Percentiles rank a stretch among this genome's conserved stretches.
These are phyloP conservation scores for Uronychia setigera DNA, from an alignment of 73 alveolate genomes.

Conservation along the genomic window DNA sequence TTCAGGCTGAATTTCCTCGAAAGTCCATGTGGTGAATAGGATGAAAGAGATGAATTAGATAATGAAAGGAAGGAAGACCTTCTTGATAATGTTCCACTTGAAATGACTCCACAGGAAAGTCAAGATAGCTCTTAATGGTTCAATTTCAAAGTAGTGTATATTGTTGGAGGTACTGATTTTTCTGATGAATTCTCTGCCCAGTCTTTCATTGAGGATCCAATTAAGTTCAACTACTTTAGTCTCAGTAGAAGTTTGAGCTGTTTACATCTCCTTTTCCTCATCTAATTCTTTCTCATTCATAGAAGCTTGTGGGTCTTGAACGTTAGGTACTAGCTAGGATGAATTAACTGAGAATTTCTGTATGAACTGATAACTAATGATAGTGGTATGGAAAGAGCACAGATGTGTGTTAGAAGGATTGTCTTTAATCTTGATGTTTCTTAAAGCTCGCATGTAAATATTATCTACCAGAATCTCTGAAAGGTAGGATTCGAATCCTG, in stretches of 20 bases:
- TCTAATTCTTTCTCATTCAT: not conserved
- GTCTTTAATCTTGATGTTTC: too few relatives aligned
- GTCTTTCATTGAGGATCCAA: conserved; percentile 45
- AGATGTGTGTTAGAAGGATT: too few relatives aligned
- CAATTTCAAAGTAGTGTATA: conserved; percentile 11
- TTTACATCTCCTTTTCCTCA: conserved; percentile 7
- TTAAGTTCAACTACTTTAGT: conserved; percentile 24
- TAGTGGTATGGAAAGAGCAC: not conserved
- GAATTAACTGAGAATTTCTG: not conserved
- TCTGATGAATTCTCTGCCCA: conserved; percentile 17
- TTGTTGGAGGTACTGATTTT: conserved; percentile 13
- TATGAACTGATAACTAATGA: not conserved
- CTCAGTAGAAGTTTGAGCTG: not conserved
- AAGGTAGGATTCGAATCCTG: too few relatives aligned
- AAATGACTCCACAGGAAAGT: conserved; percentile 40
- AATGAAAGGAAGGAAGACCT: conserved; percentile 23
- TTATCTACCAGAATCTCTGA: too few relatives aligned
- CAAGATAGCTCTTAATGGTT: conserved; percentile 15
- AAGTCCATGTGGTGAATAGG: conserved; percentile 10
- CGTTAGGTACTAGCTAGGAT: not conserved
- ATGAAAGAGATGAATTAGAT: conserved; percentile 25
- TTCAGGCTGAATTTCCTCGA: conserved; percentile 10
- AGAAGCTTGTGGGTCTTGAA: not conserved
- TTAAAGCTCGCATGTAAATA: too few relatives aligned
- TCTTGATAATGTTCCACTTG: conserved; percentile 14